Evolutionary conservation across 331 rosid species (phyloP), one percentile per base, ranked within the genome.

Genomic region (Stylosanthes scabra): DNA sequence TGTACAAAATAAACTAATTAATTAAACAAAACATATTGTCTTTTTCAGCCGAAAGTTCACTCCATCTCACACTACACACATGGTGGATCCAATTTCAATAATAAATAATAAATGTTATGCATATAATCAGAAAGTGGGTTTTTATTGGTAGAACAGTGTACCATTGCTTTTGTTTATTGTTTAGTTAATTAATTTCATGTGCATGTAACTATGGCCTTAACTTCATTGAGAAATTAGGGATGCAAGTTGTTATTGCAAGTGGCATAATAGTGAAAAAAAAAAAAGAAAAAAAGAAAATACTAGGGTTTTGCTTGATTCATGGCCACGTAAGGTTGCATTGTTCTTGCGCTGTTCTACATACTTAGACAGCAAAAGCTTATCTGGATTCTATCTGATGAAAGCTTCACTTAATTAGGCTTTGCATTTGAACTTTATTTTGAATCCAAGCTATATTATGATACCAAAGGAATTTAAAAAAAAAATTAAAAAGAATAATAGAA

Each of bases 151-250:
- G 44, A 31, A 31, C 15, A 40, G 68, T 40, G 51, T 14, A 40
- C 40, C 51, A 11, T 12, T 2, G 1, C 14, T 10, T 44, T 66
- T 46, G 8, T 66, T 66, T 46, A 46, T 27, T 45, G 20, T 4
- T n/a, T n/a, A n/a, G n/a, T n/a, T n/a, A n/a, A n/a, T 46, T 66
- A 12, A 46, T 27, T 66, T 64, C 70, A 64, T 64, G 70, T 64
- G 56, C 55, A 25, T 11, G 11, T 45, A 20, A 45, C 5, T 40
- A 20, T 64, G 6, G 2, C 16, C 15, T 31, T 31, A 31, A 4
- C 51, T 64, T 51, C 56, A n/a, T 64, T 16, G 69, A 63, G 54
- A 7, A 7, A 14, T 10, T n/a, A 61, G 7, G 49, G 49, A 8
- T 51, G 57, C 27, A 51, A 14, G 9, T 51, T 37, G 6, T 2